Conservation (phyloP, 495 filamentous ascomycete species). For the Astrothelium macrocarpum region DNA sequence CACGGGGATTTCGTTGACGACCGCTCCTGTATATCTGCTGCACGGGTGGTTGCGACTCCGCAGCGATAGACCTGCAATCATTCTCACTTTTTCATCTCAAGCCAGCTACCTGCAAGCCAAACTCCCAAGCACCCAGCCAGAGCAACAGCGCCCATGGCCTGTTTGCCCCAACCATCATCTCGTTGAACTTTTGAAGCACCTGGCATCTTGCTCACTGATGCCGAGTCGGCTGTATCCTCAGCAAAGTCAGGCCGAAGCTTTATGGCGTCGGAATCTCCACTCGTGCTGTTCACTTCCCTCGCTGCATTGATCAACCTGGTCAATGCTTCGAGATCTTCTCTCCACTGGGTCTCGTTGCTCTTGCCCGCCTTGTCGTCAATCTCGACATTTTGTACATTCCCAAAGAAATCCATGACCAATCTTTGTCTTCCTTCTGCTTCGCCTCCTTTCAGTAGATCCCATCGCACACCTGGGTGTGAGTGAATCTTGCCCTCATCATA, state of each 20-base stretch:
- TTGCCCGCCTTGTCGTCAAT: slow-evolving; percentile 51
- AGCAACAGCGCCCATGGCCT: neutral
- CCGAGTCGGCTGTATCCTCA: neutral
- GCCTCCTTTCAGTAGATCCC: slow-evolving; percentile 81
- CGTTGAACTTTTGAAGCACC: neutral
- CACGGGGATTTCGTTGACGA: slow-evolving; percentile 3
- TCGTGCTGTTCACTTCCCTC: neutral
- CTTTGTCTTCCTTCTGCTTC: slow-evolving; percentile 62
- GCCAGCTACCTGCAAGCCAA: neutral
- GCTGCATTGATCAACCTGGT: neutral
- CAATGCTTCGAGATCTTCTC: slow-evolving; percentile 62
- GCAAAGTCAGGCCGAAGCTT: neutral
- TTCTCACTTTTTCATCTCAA: neutral
- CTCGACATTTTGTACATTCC: slow-evolving; percentile 95
- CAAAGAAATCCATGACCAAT: slow-evolving; percentile 90
- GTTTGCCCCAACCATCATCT: neutral
- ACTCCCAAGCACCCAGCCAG: neutral
- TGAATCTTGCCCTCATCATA: slow-evolving; percentile 95
- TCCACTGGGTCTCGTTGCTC: slow-evolving; percentile 46
- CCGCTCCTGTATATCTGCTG: neutral
- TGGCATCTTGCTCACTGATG: neutral
- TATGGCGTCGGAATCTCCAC: neutral
- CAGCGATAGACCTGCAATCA: too few relatives aligned
- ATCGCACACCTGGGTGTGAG: slow-evolving; percentile 80
- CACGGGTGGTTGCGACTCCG: too few relatives aligned